These are phyloP conservation scores for Biscogniauxia mediterranea DNA, from an alignment of 2,329 filamentous ascomycete genomes.

Conservation along the genomic window DNA sequence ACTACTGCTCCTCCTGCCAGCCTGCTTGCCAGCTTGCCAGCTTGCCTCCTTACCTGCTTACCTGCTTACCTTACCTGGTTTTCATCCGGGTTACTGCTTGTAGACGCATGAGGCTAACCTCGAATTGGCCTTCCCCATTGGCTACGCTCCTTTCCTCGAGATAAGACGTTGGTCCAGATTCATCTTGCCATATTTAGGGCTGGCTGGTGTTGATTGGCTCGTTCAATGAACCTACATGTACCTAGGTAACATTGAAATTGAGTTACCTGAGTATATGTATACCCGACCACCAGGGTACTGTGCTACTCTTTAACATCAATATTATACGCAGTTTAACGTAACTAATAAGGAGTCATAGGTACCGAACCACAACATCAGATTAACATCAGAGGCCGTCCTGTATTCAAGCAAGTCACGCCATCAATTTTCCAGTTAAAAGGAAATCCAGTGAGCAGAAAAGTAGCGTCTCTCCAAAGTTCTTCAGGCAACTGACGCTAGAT, in stretches of 20 bases:
- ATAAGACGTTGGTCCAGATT: background rate
- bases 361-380: background rate
- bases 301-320: too few relatives aligned
- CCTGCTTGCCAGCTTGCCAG: too few relatives aligned
- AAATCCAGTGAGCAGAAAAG: too few relatives aligned
- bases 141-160: background rate
- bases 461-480: too few relatives aligned
- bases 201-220: background rate
- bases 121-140: background rate
- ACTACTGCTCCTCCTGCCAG: background rate
- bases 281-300: too few relatives aligned
- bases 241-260: background rate
- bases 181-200: background rate
- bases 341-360: background rate
- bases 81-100: background rate
- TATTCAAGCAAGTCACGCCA: too few relatives aligned
- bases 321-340: background rate
- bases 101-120: background rate
- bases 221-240: background rate
- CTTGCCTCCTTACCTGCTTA: too few relatives aligned
- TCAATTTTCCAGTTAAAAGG: too few relatives aligned
- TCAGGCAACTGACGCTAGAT: too few relatives aligned
- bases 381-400: background rate
- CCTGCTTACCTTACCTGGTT: background rate
- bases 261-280: too few relatives aligned